These are phyloP conservation scores for Croton laevigatus DNA, from an alignment of 441 rosid genomes.

Conservation along the genomic window DNA sequence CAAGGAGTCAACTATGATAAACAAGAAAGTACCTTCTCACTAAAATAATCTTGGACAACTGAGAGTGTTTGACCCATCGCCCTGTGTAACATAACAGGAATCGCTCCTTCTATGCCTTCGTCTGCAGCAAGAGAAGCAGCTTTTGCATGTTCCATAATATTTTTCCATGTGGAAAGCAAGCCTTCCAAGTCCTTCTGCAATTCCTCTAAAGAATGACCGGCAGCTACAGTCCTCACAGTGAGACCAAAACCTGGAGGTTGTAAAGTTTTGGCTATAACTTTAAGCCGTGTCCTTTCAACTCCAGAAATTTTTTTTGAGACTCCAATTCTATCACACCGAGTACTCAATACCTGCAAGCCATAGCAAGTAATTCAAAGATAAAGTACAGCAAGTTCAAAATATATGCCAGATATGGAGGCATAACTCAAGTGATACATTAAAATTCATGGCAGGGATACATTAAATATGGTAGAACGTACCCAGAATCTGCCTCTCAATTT, in stretches of 20 bases:
- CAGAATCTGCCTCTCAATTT: slow-evolving; percentile 90
- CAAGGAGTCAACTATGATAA: slow-evolving; percentile 1
- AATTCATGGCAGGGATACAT: slow-evolving; percentile 10
- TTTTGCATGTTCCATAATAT: slow-evolving; percentile 77
- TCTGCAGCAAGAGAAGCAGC: slow-evolving; percentile 95
- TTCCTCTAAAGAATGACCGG: slow-evolving; percentile 84
- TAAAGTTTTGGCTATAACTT: slow-evolving; percentile 84
- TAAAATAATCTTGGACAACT: slow-evolving; percentile 92
- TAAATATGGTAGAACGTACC: slow-evolving; percentile 44
- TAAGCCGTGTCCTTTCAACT: slow-evolving; percentile 80
- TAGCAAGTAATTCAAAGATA: slow-evolving; percentile 24
- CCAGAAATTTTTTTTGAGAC: slow-evolving; percentile 81
- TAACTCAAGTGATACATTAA: background rate
- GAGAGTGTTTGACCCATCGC: slow-evolving; percentile 98
- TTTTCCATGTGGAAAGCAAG: slow-evolving; percentile 85
- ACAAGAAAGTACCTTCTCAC: slow-evolving; percentile 51
- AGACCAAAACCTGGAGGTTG: slow-evolving; percentile 92
- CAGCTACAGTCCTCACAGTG: slow-evolving; percentile 89
- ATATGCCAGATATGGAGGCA: background rate
- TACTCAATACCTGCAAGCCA: slow-evolving; percentile 57
- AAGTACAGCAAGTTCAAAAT: background rate
- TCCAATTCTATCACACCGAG: slow-evolving; percentile 64
- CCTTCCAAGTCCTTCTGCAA: slow-evolving; percentile 86
- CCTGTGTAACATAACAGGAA: slow-evolving; percentile 82
- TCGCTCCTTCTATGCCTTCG: slow-evolving; percentile 90